Base-by-base conservation (phyloP, 768 basidiomycete species). In the Suillus discolor region DNA sequence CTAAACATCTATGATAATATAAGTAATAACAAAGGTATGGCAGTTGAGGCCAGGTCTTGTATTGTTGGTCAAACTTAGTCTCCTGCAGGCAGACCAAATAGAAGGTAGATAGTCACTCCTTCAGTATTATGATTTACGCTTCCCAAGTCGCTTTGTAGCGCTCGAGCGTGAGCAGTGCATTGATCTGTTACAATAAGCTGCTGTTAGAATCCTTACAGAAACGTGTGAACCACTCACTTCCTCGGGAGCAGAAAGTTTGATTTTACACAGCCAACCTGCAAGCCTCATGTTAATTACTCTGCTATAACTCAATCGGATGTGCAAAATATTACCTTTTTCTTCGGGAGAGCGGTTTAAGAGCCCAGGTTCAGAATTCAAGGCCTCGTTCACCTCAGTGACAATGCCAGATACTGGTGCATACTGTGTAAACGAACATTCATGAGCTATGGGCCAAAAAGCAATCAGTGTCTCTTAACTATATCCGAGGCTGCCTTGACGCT, bases 401-500 rank as follows among this genome's bases (percentile, higher is more conserved):
- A 83, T 84, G 11, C 97, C 97, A 3, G 94, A 94, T 25, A 99
- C 86, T 36, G 97, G 97, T 6, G 97, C 94, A 78, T 92, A 99
- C 93, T 95, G 67, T 28, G 31, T 15, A 63, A 13, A 45, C 57
- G 42, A 36, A 42, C 23, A 36, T 3, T 66, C 67, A 73, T 71
- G n/a, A 63, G 60, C 20, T 49, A 11, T 57, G 63, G 31, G 61
- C 57, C n/a, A 6, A 31, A 47, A 64, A 12, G 44, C 16, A 47
- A 65, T 57, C 36, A 12, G 65, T 7, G 28, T 42, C 31, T 80
- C 84, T 76, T 66, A 78, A 93, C 93, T 73, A 98, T 96, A 74
- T 98, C 96, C 2, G 96, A 96, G 45, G 95, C 94, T 36, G 96
- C 96, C 76, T 98, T 98, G 64, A 97, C 96, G 67, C 95, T 97